Base-by-base conservation (phyloP, 805 yeast species). In the Maudiozyma barnettii region DNA sequence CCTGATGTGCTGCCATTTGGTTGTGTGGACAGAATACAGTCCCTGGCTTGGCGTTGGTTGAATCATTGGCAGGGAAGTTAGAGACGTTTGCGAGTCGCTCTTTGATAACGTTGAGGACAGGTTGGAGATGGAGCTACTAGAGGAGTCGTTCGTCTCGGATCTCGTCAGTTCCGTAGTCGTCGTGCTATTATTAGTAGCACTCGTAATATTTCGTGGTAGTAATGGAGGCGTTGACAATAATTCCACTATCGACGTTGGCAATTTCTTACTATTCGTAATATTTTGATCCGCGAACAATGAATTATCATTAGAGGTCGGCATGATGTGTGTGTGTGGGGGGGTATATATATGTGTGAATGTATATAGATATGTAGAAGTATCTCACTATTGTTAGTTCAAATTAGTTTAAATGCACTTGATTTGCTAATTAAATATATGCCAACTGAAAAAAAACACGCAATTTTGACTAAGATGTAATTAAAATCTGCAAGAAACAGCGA, bases 141-240 rank as follows among this genome's bases (percentile, higher is more conserved):
- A 41, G 1, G 53, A 47, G 5, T 48, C 53, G 20, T 45, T 50
- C 2, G 53, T 47, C 14, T 14, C 6, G 5, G 52, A 37, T 20
- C 40, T 50, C 7, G 43, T n/a, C 2, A 43, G 7, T 5, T 16
- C n/a, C n/a, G n/a, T n/a, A n/a, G n/a, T n/a, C n/a, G n/a, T n/a
- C n/a, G n/a, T n/a, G n/a, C n/a, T n/a, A n/a, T n/a, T n/a, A n/a
- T n/a, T n/a, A n/a, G n/a, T n/a, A n/a, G n/a, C n/a, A n/a, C n/a
- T n/a, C n/a, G n/a, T n/a, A n/a, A n/a, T n/a, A n/a, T n/a, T n/a
- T n/a, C 48, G 45, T 3, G 65, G 78, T 47, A 82, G 62, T 1
- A 82, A 84, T 2, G 91, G 93, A 0, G 93, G 93, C 4, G 89
- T 78, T 14, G 85, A 78, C 33, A 84, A 67, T 68, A 84, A 67